phyloP scores from a whole-genome alignment of 257 asterid species.

The Galeopsis tetrahit region DNA sequence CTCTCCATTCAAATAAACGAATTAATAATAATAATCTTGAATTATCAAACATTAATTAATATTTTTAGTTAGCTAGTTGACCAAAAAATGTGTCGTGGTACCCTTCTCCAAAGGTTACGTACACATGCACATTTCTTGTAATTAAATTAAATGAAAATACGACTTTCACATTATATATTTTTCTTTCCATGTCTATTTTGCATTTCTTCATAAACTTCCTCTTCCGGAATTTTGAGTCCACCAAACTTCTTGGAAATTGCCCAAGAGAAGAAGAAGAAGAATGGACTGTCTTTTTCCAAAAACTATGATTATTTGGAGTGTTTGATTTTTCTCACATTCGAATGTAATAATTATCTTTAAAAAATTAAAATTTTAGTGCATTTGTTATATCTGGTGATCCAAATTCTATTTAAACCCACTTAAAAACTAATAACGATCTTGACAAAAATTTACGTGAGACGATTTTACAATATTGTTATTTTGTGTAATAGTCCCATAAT shows the following conservation, averaged over 20 bases:
- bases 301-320: not conserved
- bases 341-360: too few species aligned
- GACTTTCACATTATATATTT: constrained; percentile 22
- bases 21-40: constrained; percentile 7
- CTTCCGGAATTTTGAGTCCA: constrained; percentile 1
- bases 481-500: too few species aligned
- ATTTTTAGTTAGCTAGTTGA: constrained; percentile 40
- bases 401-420: too few species aligned
- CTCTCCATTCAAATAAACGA: not conserved
- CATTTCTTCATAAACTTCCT: not conserved
- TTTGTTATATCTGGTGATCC: too few species aligned
- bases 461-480: too few species aligned
- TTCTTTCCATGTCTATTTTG: not conserved
- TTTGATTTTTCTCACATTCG: too few species aligned
- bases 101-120: constrained; percentile 31
- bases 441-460: too few species aligned
- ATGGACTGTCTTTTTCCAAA: not conserved
- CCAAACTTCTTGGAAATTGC: constrained; percentile 37
- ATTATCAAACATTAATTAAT: not conserved
- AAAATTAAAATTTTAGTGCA: too few species aligned
- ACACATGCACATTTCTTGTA: constrained; percentile 28
- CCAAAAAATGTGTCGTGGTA: constrained; percentile 44
- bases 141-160: not conserved
- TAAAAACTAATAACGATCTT: too few species aligned
- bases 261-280: not conserved